phyloP scores from a whole-genome alignment of 306 rosid genomes.

The Lathyrus sativus region DNA sequence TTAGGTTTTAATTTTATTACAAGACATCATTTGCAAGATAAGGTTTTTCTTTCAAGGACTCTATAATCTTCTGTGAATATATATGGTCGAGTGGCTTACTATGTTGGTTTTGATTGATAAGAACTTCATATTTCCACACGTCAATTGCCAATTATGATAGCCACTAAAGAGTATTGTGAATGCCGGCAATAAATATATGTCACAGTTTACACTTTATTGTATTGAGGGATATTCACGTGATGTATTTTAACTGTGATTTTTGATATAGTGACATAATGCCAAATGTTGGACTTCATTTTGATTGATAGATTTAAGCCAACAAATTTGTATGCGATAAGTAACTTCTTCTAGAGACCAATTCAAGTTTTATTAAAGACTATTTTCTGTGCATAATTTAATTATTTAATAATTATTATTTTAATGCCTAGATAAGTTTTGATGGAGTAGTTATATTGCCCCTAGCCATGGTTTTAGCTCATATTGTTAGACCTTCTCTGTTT shows the following conservation, averaged over 20 bases:
- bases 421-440: constrained; percentile 7
- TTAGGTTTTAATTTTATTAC: constrained; percentile 18
- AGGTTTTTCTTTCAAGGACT: constrained; percentile 17
- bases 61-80: constrained; percentile 1
- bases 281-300: constrained; percentile 17
- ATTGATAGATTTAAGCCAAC: not conserved
- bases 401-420: not conserved
- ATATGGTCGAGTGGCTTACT: constrained; percentile 2
- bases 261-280: not conserved
- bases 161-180: constrained; percentile 9
- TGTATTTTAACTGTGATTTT: constrained; percentile 17
- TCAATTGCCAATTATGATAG: constrained; percentile 22
- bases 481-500: constrained; percentile 21
- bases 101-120: constrained; percentile 30
- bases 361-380: constrained; percentile 1
- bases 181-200: not conserved
- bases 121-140: not conserved
- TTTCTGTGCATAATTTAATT: constrained; percentile 11
- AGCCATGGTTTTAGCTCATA: constrained; percentile 3
- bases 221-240: not conserved
- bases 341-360: constrained; percentile 8
- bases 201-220: constrained; percentile 12
- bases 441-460: constrained; percentile 15
- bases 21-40: constrained; percentile 16
- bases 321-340: not conserved